Base-by-base conservation (phyloP, 192 early-diverging fungal genomes). In the Ramicandelaber brevisporus region DNA sequence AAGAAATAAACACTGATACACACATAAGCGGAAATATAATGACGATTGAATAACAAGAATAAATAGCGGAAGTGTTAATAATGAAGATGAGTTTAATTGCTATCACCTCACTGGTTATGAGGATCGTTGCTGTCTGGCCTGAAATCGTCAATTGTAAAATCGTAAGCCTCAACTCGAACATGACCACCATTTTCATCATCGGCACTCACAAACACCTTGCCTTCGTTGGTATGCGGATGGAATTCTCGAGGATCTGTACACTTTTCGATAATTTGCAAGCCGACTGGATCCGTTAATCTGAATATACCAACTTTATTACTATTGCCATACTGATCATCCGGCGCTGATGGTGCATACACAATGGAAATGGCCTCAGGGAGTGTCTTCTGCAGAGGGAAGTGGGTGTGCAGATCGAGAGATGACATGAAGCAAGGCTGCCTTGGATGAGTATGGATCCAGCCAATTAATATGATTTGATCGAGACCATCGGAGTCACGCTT, bases 351-450 rank as follows among this genome's bases (percentile, higher is more conserved):
- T 3, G 85, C 57, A 31, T 76, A 72, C 4, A 89, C 85, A 41
- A 89, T 85, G 7, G 85, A 83, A 30, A 89, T 78, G 13, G 85
- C 85, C 37, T 89, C 85, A 9, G 81, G 81, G 4, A 88, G 53
- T 65, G 83, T 78, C 21, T 79, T 37, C 46, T 89, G 85, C 42
- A 85, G 87, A 1, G 79, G 73, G 36, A 63, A 83, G 33, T 89
- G 85, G 4, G 83, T 89, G 49, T 89, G 85, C 29, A 89, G 41
- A 42, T 89, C 85, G 6, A 89, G 65, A 3, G 83, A 87, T 40
- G 72, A 77, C 72, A 89, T 69, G 39, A 89, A 89, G 40, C 85
- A 87, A 4, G 85, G 69, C 51, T 89, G 85, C n/a, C 78, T 70
- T 12, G 85, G 85, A 46, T 87, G 82, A 2, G 79, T 85, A 53